Conservation (phyloP, 805 yeast genomes). For the Candida chauliodis region DNA sequence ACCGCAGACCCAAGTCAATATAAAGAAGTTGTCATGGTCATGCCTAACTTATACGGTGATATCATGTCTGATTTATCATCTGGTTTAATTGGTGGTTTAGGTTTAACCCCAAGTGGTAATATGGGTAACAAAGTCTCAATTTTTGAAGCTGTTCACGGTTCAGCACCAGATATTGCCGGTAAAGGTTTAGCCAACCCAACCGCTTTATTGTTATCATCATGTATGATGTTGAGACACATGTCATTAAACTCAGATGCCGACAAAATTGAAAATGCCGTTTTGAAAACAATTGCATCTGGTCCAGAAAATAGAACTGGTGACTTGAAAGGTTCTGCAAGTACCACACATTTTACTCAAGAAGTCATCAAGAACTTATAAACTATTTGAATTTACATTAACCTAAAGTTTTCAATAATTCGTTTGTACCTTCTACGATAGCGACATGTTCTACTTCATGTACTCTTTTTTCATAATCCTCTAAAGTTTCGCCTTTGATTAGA, state of each 20-base stretch:
- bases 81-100: constrained; percentile 97
- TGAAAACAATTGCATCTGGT: constrained; percentile 89
- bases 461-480: constrained; percentile 76
- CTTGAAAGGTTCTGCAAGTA: constrained; percentile 87
- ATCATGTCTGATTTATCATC: constrained; percentile 97
- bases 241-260: constrained; percentile 77
- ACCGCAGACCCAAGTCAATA: constrained; percentile 87
- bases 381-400: neutral
- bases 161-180: constrained; percentile 99
- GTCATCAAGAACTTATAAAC: constrained; percentile 68
- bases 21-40: constrained; percentile 88
- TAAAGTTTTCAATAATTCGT: constrained; percentile 48
- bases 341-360: constrained; percentile 86
- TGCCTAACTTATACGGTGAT: constrained; percentile 99
- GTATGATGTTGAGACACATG: constrained; percentile 99
- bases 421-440: constrained; percentile 92
- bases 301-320: constrained; percentile 95
- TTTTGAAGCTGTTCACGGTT: constrained; percentile 99
- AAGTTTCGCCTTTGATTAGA: constrained; percentile 64
- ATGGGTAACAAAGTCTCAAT: constrained; percentile 98
- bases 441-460: constrained; percentile 83
- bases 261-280: constrained; percentile 83
- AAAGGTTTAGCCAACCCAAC: constrained; percentile 99
- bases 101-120: constrained; percentile 98
- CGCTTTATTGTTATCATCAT: constrained; percentile 89